Percentiles rank a stretch among this genome's conserved stretches.
Evolutionary conservation across 495 filamentous ascomycete species (phyloP).

Genomic region (Talaromyces adpressus): DNA sequence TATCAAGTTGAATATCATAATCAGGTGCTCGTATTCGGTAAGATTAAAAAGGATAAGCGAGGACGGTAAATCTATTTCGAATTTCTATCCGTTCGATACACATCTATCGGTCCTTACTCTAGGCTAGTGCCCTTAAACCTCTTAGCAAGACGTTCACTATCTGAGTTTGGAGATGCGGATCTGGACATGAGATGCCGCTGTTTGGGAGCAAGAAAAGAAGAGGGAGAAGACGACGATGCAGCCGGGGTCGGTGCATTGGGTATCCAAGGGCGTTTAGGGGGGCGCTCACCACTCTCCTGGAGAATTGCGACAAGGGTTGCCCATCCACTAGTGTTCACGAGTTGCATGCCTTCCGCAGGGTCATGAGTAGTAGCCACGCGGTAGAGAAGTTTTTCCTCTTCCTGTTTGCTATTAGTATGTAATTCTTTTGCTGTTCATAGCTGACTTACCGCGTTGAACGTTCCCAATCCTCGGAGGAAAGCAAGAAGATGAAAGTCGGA

Average conservation of each 20-base stretch:
- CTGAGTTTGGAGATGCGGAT: slow-evolving; percentile 37
- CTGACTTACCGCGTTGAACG: slow-evolving; percentile 70
- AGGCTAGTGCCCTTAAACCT: slow-evolving; percentile 97
- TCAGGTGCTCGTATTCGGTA: neutral
- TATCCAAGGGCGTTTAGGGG: slow-evolving; percentile 70
- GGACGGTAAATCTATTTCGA: neutral
- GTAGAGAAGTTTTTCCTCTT: slow-evolving; percentile 83
- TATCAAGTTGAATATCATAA: neutral
- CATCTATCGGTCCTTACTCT: slow-evolving; percentile 38
- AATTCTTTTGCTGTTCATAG: neutral
- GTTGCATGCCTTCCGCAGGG: slow-evolving; percentile 66
- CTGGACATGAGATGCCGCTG: slow-evolving; percentile 24
- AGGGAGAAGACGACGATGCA: slow-evolving; percentile 2
- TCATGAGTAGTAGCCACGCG: slow-evolving; percentile 73
- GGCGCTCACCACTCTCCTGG: slow-evolving; percentile 92
- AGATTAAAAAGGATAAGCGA: neutral
- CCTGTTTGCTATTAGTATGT: slow-evolving; percentile 43
- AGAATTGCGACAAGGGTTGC: slow-evolving; percentile 87
- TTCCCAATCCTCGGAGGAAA: slow-evolving; percentile 72
- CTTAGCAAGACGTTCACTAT: slow-evolving; percentile 87
- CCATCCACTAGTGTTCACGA: slow-evolving; percentile 83
- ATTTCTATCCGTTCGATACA: neutral
- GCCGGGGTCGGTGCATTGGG: slow-evolving; percentile 26
- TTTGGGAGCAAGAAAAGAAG: slow-evolving; percentile 22
- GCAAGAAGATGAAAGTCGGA: slow-evolving; percentile 92